Evolutionary conservation across 108 stramenopile genomes (phyloP).

Genomic region (Cylindrotheca fusiformis): DNA sequence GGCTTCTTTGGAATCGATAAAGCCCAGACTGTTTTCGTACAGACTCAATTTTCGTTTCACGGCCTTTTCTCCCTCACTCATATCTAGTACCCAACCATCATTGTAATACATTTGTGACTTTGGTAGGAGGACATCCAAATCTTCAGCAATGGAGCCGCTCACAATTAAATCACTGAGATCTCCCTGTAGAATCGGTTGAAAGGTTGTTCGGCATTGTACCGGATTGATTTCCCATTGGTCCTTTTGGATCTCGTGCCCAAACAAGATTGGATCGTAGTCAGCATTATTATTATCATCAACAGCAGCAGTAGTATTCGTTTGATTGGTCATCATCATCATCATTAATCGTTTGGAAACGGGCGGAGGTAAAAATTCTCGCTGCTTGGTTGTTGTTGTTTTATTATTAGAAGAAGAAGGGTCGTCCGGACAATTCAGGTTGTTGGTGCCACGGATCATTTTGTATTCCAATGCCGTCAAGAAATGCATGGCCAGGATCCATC

Average conservation of each 20-base stretch:
- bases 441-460: conserved; percentile 6
- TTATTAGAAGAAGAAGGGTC: neutral
- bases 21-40: conserved; percentile 54
- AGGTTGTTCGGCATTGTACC: conserved; percentile 60
- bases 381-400: neutral
- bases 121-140: conserved; percentile 51
- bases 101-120: conserved; percentile 56
- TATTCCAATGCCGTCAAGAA: conserved; percentile 56
- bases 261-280: conserved; percentile 15
- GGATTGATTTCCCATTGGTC: conserved; percentile 45
- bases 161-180: conserved; percentile 42
- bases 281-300: too few relatives aligned
- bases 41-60: conserved; percentile 44
- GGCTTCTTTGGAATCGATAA: conserved; percentile 65
- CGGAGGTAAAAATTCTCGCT: conserved; percentile 6
- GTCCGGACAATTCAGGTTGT: neutral
- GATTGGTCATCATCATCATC: too few relatives aligned
- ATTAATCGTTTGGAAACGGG: conserved; percentile 15
- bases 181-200: conserved; percentile 50
- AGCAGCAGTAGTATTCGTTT: conserved; percentile 9
- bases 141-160: conserved; percentile 40
- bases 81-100: conserved; percentile 68
- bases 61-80: conserved; percentile 45
- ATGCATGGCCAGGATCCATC: conserved; percentile 69
- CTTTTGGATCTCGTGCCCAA: conserved; percentile 21